Evolutionary conservation across 164 flowering plant species (phyloP), one percentile per base, ranked within the genome.

Genomic region (Brasenia schreberi): DNA sequence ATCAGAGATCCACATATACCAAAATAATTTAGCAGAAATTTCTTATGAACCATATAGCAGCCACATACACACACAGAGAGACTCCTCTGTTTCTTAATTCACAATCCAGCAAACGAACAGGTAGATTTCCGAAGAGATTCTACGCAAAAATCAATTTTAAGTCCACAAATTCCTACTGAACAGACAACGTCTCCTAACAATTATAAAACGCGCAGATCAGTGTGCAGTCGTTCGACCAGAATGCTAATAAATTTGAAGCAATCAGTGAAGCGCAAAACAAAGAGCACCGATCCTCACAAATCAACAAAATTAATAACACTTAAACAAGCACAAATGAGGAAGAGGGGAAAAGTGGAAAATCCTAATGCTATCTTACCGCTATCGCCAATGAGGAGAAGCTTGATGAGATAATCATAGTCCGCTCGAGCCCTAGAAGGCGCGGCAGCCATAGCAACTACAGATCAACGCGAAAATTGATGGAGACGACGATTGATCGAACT

Each of bases 381-480:
- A 66, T 87, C 93, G 65, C 93, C 93, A 73, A 87, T 87, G 64
- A 87, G 70, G n/a, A 87, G 88, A 42, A 87, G 87, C 71, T 87
- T 85, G 66, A 87, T 83, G 65, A 87, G 92, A 75, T 76, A 85
- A 77, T 87, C 92, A 76, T 87, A 85, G 78, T 87, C 92, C 65
- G 89, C 87, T 64, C 89, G 80, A 71, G 87, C 87, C 79, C 92
- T 81, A 64, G 88, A 84, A 62, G 90, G 88, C 66, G 93, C 88
- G 79, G 89, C 87, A 39, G 89, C 89, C 93, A 85, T 85, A 39
- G 75, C 63, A 14, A 9, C 56, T 14, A 14, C 56, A 14, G 56
- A 49, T 49, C 39, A 33, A 33, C 39, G 39, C 53, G 14, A 61
- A 43, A 19, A 59, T 42, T 60, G 5, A 18, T 19, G 12, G 10